Conservation (phyloP, 2,329 filamentous ascomycete species). For the Aspergillus piperis region DNA sequence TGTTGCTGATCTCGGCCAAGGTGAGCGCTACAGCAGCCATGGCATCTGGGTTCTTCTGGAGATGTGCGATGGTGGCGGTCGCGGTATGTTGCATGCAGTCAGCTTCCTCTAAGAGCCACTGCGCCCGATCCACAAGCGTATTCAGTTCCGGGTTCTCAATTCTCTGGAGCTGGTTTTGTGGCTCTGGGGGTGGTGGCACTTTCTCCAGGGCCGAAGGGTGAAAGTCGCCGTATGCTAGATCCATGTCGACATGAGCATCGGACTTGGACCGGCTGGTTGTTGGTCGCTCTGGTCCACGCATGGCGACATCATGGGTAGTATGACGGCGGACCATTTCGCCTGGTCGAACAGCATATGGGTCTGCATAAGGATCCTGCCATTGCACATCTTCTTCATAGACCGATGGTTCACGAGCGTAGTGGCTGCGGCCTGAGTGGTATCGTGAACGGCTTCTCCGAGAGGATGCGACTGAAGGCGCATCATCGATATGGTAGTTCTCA, state of each 20-base stretch:
- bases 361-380: slow-evolving; percentile 24
- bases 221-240: slow-evolving; percentile 87
- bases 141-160: slow-evolving; percentile 61
- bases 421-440: slow-evolving; percentile 33
- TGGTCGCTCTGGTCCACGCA: slow-evolving; percentile 30
- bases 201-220: slow-evolving; percentile 58
- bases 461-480: slow-evolving; percentile 47
- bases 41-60: slow-evolving; percentile 82
- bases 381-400: slow-evolving; percentile 35
- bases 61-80: slow-evolving; percentile 74
- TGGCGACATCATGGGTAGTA: slow-evolving; percentile 40
- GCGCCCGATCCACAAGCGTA: slow-evolving; percentile 71
- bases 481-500: slow-evolving; percentile 53
- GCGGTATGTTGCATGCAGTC: slow-evolving; percentile 86
- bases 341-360: slow-evolving; percentile 24
- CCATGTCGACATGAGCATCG: slow-evolving; percentile 69
- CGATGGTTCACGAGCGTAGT: slow-evolving; percentile 22
- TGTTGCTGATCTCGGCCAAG: slow-evolving; percentile 82
- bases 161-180: slow-evolving; percentile 32
- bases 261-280: slow-evolving; percentile 33
- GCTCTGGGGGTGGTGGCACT: slow-evolving; percentile 12
- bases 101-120: slow-evolving; percentile 78
- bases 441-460: slow-evolving; percentile 44
- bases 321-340: slow-evolving; percentile 39
- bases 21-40: slow-evolving; percentile 92